Conservation (phyloP, 768 basidiomycete species). For the Pleurotus giganteus region DNA sequence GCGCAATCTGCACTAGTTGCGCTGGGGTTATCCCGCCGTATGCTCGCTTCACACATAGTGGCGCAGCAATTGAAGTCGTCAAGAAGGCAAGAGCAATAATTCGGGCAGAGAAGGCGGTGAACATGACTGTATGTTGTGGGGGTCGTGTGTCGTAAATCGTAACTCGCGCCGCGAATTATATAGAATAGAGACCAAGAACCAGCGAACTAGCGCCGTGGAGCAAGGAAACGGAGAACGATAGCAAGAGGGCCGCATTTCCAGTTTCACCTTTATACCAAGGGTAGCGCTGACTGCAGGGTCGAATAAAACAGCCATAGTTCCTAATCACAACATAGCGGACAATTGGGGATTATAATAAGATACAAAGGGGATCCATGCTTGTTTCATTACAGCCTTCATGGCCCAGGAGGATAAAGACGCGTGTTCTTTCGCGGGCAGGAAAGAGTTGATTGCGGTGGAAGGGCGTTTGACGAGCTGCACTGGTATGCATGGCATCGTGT, state of each 20-base stretch:
- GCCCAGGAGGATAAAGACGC: too few species aligned
- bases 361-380: not conserved
- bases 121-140: not conserved
- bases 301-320: not conserved
- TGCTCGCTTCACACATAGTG: not conserved
- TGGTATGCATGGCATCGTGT: too few species aligned
- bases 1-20: conserved; percentile 18
- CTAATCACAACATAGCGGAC: not conserved
- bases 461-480: too few species aligned
- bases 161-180: conserved; percentile 7
- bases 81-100: not conserved
- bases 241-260: not conserved
- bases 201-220: conserved; percentile 7
- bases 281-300: not conserved
- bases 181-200: not conserved
- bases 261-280: conserved; percentile 4
- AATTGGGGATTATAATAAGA: not conserved
- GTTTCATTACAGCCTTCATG: conserved; percentile 7
- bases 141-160: not conserved
- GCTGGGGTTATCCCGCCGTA: conserved; percentile 13
- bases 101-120: not conserved
- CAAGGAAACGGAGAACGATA: not conserved
- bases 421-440: too few species aligned
- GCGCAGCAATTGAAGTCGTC: conserved; percentile 4
- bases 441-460: too few species aligned